phyloP scores from a whole-genome alignment of 1,284 basidiomycete genomes.

The Macrocybe sp. region DNA sequence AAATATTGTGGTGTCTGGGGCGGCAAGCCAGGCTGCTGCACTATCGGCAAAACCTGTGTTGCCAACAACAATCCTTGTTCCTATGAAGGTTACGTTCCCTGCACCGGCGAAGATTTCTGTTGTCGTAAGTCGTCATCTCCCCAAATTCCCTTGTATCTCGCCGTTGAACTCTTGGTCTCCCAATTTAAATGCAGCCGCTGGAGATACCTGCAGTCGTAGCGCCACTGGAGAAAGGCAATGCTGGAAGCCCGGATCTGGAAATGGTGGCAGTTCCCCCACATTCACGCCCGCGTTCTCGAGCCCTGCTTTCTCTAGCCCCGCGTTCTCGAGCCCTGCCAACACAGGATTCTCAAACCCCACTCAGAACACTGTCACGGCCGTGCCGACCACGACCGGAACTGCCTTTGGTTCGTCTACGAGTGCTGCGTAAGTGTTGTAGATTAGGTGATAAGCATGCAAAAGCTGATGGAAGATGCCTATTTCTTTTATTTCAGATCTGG shows the following conservation, averaged over 20 bases:
- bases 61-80: slow-evolving; percentile 10
- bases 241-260: not conserved
- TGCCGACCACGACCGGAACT: no score
- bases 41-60: slow-evolving; percentile 12
- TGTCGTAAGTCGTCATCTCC: slow-evolving; percentile 12
- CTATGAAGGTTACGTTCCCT: slow-evolving; percentile 11
- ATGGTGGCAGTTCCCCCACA: not conserved
- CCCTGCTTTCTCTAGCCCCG: not conserved
- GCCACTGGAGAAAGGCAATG: slow-evolving; percentile 3
- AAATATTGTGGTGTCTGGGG: slow-evolving; percentile 17
- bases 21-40: slow-evolving; percentile 17
- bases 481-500: no score
- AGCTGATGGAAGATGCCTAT: no score
- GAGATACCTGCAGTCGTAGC: slow-evolving; percentile 10
- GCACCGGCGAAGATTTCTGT: slow-evolving; percentile 14
- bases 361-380: not conserved
- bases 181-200: slow-evolving; percentile 5
- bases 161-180: not conserved
- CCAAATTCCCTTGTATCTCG: not conserved
- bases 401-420: no score
- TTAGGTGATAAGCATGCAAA: no score
- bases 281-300: not conserved
- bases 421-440: no score
- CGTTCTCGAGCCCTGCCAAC: not conserved
- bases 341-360: not conserved